Percentiles rank a stretch among this genome's conserved stretches.
Conservation (phyloP, 768 basidiomycete species). For the Collybiopsis confluens region DNA sequence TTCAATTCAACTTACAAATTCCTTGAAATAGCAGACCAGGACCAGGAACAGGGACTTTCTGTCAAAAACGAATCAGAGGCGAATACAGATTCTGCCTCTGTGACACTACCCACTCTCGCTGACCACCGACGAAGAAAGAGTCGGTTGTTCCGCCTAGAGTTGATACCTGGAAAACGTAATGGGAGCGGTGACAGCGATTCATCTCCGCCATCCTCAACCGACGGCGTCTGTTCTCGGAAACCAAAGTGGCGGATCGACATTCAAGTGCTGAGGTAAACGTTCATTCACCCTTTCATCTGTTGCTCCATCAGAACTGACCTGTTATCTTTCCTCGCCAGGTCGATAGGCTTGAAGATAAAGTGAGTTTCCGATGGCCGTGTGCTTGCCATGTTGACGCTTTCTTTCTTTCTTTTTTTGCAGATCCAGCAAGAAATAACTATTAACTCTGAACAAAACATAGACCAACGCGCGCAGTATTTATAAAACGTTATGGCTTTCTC, state of each 20-base stretch:
- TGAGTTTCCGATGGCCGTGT: neutral
- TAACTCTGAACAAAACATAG: too few relatives aligned
- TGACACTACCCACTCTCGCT: neutral
- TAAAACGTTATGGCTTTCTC: too few relatives aligned
- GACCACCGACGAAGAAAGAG: neutral
- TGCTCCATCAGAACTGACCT: neutral
- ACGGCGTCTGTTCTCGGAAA: neutral
- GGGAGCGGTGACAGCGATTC: neutral
- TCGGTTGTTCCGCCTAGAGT: neutral
- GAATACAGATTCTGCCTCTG: neutral
- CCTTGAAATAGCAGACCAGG: neutral
- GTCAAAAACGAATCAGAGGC: neutral
- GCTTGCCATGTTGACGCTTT: too few relatives aligned
- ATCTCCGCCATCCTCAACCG: neutral
- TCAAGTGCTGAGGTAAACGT: neutral
- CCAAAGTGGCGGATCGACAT: conserved; percentile 3
- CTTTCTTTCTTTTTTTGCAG: too few relatives aligned
- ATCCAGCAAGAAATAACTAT: too few relatives aligned
- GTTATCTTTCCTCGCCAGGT: neutral
- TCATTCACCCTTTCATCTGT: neutral
- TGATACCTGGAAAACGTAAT: neutral
- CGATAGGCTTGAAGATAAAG: neutral
- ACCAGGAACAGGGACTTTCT: neutral
- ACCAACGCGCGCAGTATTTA: too few relatives aligned
- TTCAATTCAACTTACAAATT: neutral